Conservation (phyloP, 805 yeast species). For the Sugiyamaella chiloensis region DNA sequence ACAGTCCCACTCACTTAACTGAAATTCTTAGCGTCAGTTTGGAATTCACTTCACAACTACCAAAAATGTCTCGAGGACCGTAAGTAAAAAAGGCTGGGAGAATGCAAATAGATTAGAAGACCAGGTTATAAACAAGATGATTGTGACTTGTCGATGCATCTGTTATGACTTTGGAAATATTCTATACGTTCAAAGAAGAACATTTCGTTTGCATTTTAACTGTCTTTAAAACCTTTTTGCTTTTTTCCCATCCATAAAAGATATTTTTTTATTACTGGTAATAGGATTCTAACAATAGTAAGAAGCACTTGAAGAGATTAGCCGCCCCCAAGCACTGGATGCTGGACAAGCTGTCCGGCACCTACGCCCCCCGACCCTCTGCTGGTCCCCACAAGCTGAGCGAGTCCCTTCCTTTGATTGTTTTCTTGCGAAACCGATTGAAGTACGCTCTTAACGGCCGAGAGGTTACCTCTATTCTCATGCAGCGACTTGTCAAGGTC, state of each 20-base stretch:
- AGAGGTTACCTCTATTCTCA: slow-evolving; percentile 96
- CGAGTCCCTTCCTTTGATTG: slow-evolving; percentile 95
- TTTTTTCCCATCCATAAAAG: slow-evolving; percentile 1
- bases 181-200: no score
- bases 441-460: slow-evolving; percentile 99
- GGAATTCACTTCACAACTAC: slow-evolving; percentile 5
- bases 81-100: slow-evolving; percentile 36
- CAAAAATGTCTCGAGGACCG: slow-evolving; percentile 77
- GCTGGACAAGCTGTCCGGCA: slow-evolving; percentile 99
- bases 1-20: not conserved
- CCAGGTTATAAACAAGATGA: not conserved
- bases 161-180: no score
- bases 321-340: slow-evolving; percentile 99
- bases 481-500: slow-evolving; percentile 98
- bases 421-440: slow-evolving; percentile 96
- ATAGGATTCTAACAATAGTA: slow-evolving; percentile 2
- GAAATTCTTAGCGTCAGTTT: slow-evolving; percentile 3
- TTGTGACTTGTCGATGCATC: not conserved
- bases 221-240: no score
- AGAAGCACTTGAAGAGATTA: slow-evolving; percentile 29
- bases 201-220: no score
- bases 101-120: slow-evolving; percentile 4
- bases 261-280: not conserved
- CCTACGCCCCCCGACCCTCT: slow-evolving; percentile 99
- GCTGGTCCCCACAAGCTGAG: slow-evolving; percentile 99